phyloP scores from a whole-genome alignment of 2,329 filamentous ascomycete species.

The Diaporthe amygdali region DNA sequence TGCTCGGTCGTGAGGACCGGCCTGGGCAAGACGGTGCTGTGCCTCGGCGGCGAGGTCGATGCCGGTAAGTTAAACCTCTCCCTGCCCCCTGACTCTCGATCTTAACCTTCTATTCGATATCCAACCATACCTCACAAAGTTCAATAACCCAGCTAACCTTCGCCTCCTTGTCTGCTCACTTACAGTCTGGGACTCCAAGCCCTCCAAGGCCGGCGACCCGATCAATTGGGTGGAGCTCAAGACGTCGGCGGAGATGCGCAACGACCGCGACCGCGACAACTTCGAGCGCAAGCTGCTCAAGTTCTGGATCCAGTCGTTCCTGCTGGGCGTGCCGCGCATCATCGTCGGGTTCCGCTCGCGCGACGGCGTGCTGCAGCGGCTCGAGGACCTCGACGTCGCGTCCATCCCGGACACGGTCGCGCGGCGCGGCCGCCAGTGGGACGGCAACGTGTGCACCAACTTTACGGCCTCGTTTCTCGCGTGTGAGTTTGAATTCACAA shows the following conservation, averaged over 20 bases:
- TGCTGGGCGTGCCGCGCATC: constrained; percentile 90
- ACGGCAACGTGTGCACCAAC: constrained; percentile 92
- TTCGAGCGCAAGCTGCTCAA: constrained; percentile 93
- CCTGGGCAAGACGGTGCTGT: constrained; percentile 75
- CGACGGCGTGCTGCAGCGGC: constrained; percentile 70
- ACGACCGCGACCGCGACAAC: constrained; percentile 70
- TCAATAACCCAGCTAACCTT: not conserved
- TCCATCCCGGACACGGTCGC: constrained; percentile 79
- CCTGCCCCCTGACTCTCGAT: not conserved
- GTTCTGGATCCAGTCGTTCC: constrained; percentile 96
- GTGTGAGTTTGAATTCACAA: constrained; percentile 58
- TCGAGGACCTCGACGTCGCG: constrained; percentile 82
- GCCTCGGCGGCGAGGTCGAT: constrained; percentile 94
- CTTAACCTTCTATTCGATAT: constrained; percentile 8
- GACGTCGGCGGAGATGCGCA: constrained; percentile 76
- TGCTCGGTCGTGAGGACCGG: constrained; percentile 92
- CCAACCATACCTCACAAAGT: not conserved
- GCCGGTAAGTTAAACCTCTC: constrained; percentile 61
- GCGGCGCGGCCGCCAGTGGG: constrained; percentile 75
- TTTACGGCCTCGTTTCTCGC: constrained; percentile 80
- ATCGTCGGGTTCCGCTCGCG: constrained; percentile 85
- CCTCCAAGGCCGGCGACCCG: constrained; percentile 64
- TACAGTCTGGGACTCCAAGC: constrained; percentile 83
- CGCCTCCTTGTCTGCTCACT: constrained; percentile 9
- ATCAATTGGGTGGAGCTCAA: constrained; percentile 97